A percentile compares a stretch with the other conserved stretches of the same genome.
Conservation (phyloP, 805 yeast species). For the Kregervanrija delftensis region DNA sequence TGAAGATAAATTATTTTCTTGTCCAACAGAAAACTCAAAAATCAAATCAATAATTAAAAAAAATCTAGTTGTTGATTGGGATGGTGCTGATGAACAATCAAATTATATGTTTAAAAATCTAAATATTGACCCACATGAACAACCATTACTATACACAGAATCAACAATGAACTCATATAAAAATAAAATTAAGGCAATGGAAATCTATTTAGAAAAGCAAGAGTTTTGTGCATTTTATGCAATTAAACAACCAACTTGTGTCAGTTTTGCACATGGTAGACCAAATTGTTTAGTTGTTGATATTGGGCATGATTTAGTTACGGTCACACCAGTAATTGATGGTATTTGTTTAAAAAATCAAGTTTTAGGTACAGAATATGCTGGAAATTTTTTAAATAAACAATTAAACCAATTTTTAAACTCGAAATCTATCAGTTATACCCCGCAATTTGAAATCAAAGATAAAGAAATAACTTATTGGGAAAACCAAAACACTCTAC, state of each 20-base stretch:
- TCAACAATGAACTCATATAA: constrained; percentile 74
- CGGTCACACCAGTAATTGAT: constrained; percentile 78
- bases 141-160: constrained; percentile 78
- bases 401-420: constrained; percentile 40
- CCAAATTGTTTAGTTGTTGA: constrained; percentile 84
- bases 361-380: constrained; percentile 63
- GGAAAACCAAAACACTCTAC: constrained; percentile 18
- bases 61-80: constrained; percentile 76
- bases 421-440: constrained; percentile 26
- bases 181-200: constrained; percentile 65
- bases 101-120: constrained; percentile 48
- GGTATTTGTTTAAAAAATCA: constrained; percentile 70
- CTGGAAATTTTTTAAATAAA: constrained; percentile 61
- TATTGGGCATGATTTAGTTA: constrained; percentile 69
- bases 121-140: constrained; percentile 50
- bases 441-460: constrained; percentile 45
- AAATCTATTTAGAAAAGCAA: constrained; percentile 60
- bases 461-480: constrained; percentile 32
- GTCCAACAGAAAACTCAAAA: constrained; percentile 45
- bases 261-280: constrained; percentile 82
- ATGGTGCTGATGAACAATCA: constrained; percentile 72
- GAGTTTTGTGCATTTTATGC: constrained; percentile 75
- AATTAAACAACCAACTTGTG: constrained; percentile 80
- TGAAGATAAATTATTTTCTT: constrained; percentile 25
- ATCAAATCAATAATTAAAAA: constrained; percentile 54